Evolutionary conservation across 176 grass and related monocot genomes (phyloP).

Genomic region (Poa pratensis): DNA sequence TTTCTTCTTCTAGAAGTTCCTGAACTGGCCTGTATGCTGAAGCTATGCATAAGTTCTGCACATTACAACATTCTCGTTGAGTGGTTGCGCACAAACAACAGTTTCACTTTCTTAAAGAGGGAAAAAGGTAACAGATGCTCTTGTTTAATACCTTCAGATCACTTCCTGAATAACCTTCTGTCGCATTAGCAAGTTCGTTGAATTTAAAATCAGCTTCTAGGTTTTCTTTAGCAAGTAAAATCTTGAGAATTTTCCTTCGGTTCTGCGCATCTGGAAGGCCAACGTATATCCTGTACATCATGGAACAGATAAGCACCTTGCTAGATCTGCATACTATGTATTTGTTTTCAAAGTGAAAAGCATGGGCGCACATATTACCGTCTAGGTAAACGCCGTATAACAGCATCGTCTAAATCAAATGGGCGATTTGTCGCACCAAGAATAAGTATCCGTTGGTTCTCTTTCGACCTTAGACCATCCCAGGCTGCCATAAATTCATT

Average conservation of each 20-base stretch:
- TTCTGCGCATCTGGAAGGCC: constrained; percentile 86
- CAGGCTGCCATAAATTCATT: constrained; percentile 99
- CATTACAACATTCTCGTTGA: constrained; percentile 2
- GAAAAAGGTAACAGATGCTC: constrained; percentile 13
- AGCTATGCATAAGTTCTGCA: constrained; percentile 92
- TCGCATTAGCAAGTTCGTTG: constrained; percentile 80
- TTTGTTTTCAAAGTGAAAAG: constrained; percentile 25
- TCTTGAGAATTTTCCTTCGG: constrained; percentile 79
- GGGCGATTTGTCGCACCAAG: constrained; percentile 95
- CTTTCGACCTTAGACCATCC: constrained; percentile 94
- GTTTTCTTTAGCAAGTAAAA: constrained; percentile 95
- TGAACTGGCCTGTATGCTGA: constrained; percentile 95
- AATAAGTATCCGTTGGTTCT: constrained; percentile 90
- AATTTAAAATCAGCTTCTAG: constrained; percentile 76
- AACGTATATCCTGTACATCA: constrained; percentile 84
- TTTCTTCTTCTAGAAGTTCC: constrained; percentile 89
- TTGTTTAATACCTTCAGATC: constrained; percentile 73
- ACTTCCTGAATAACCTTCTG: constrained; percentile 98
- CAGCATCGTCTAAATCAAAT: constrained; percentile 97
- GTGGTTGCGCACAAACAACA: constrained; percentile 26
- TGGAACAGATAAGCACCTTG: constrained; percentile 16
- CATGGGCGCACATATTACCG: constrained; percentile 47
- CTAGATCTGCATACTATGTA: constrained; percentile 3
- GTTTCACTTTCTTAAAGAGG: constrained; percentile 21
- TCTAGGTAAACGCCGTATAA: constrained; percentile 95